Evolutionary conservation across 2,329 filamentous ascomycete genomes (phyloP).

Genomic region (Cordyceps farinosa): DNA sequence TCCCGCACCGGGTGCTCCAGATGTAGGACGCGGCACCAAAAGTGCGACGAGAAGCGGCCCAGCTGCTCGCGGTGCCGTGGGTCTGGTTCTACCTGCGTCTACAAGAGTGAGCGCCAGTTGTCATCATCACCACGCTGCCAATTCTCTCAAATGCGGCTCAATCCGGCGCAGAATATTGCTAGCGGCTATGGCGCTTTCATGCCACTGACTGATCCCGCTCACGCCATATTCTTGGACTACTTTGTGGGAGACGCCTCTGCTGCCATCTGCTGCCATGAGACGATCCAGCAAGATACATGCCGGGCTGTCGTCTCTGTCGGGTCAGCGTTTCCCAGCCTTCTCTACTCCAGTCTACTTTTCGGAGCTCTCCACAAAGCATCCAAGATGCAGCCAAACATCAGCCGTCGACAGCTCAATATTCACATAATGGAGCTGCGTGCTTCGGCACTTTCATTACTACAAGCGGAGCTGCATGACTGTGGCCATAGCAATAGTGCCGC

Average conservation of each 20-base stretch:
- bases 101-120: slow-evolving; percentile 6
- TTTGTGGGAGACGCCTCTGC: neutral
- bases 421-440: slow-evolving; percentile 7
- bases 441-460: neutral
- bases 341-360: slow-evolving; percentile 8
- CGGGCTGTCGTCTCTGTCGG: slow-evolving; percentile 11
- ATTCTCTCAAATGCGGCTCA: neutral
- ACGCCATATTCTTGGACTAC: neutral
- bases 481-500: neutral
- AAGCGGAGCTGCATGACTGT: neutral
- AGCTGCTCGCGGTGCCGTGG: slow-evolving; percentile 20
- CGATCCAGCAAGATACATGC: slow-evolving; percentile 15
- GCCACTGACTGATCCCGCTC: neutral
- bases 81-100: slow-evolving; percentile 17
- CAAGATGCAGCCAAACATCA: neutral
- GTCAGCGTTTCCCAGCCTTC: slow-evolving; percentile 8
- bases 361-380: slow-evolving; percentile 9
- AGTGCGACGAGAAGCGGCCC: slow-evolving; percentile 22
- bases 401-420: neutral
- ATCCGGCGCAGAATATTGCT: neutral
- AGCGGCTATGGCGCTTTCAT: neutral
- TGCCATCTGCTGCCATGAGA: slow-evolving; percentile 3
- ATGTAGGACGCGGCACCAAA: slow-evolving; percentile 22
- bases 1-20: slow-evolving; percentile 22
- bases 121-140: neutral